Percentiles rank a stretch among this genome's conserved stretches.
These are phyloP conservation scores for Malus hybrid DNA, from an alignment of 331 rosid species.

Conservation along the genomic window DNA sequence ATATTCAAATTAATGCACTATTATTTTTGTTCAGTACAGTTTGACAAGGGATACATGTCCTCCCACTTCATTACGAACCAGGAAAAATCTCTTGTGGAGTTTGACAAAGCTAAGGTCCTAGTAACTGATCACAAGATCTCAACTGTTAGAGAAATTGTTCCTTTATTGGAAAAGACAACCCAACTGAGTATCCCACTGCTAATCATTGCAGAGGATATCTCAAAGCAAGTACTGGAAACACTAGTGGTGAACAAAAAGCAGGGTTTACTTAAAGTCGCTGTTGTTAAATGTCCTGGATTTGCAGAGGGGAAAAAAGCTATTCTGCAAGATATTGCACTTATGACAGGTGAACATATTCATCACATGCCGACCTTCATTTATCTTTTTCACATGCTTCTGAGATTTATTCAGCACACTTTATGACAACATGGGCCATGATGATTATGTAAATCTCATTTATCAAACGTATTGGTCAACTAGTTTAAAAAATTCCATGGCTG, in stretches of 20 bases:
- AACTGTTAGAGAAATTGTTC: constrained; percentile 64
- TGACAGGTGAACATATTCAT: constrained; percentile 59
- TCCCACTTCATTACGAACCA: constrained; percentile 86
- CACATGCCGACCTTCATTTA: neutral
- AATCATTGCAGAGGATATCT: constrained; percentile 82
- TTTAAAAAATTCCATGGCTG: neutral
- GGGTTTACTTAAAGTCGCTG: constrained; percentile 82
- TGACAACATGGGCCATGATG: neutral
- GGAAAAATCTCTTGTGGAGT: constrained; percentile 76
- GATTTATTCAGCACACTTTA: neutral
- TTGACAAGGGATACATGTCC: constrained; percentile 94
- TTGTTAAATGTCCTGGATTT: constrained; percentile 82
- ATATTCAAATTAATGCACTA: neutral
- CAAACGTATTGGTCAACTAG: neutral
- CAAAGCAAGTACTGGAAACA: constrained; percentile 69
- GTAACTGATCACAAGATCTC: constrained; percentile 89
- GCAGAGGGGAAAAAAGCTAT: constrained; percentile 76
- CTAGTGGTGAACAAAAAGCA: constrained; percentile 78
- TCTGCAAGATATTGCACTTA: constrained; percentile 87
- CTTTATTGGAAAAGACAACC: constrained; percentile 76
- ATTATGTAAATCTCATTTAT: neutral
- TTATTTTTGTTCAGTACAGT: constrained; percentile 36
- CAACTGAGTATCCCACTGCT: constrained; percentile 88
- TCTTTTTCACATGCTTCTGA: neutral
- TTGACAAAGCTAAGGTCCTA: constrained; percentile 77